Base-by-base conservation (phyloP, 1,284 basidiomycete species). In the Melanopsichium pennsylvanicum region DNA sequence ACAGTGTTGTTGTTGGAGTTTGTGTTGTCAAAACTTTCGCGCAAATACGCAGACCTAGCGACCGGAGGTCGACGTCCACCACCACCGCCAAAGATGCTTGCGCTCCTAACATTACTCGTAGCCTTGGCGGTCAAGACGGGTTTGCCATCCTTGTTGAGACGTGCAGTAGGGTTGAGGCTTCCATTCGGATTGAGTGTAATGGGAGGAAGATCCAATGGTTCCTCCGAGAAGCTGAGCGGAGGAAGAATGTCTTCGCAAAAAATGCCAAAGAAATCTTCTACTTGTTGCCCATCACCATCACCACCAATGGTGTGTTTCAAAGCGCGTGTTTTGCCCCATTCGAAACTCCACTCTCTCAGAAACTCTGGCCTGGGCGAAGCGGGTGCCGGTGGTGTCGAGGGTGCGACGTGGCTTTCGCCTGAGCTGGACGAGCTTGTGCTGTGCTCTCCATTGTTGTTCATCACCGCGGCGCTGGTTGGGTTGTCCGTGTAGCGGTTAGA, bases 201-300 rank as follows among this genome's bases (percentile, higher is more conserved):
- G 12, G 75, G 75, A 6, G 75, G 75, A 50, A 77, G 50, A 21
- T 76, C 75, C 13, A 77, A 47, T 16, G 75, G 45, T 27, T 62
- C 58, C 15, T 71, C 45, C 9, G 69, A 57, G 6, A 57, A 64
- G 39, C 54, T 60, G 47, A 77, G 44, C 0, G 75, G 41, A 0
- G 75, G 75, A 11, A 75, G 56, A 11, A 43, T 36, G 19, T 52
- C 52, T 27, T 70, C 51, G 22, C 50, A 38, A 19, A 76, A 42
- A 16, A 77, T 73, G 19, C 75, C 75, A 36, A 77, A 77, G 39
- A 77, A 77, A 49, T 77, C 75, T 34, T 77, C 75, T n/a, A 71
- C 66, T 19, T 32, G 41, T 3, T 47, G 34, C 36, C 48, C 38
- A n/a, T n/a, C n/a, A n/a, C n/a, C n/a, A n/a, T n/a, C n/a, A n/a